Percentiles rank a stretch among this genome's conserved stretches.
Evolutionary conservation across 345 rosid genomes (phyloP).

Genomic region (Brassica incana): DNA sequence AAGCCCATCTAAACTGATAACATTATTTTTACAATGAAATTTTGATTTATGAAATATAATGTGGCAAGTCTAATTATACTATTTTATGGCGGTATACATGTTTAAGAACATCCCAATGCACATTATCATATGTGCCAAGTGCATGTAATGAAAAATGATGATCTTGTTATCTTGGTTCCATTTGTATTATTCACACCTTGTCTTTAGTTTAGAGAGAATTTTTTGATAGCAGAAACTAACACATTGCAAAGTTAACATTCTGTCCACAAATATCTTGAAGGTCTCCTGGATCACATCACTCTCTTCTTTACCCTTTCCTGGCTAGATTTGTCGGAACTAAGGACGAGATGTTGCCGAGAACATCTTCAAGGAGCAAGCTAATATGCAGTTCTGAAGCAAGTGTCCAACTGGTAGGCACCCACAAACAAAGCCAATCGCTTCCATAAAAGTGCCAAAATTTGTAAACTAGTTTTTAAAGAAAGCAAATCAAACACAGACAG

Average conservation of each 20-base stretch:
- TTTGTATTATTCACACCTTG: background rate
- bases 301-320: background rate
- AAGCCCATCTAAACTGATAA: too few relatives aligned
- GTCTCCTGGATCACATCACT: background rate
- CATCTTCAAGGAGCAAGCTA: background rate
- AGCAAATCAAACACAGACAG: too few relatives aligned
- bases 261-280: background rate
- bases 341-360: too few relatives aligned
- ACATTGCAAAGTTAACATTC: background rate
- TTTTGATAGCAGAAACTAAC: background rate
- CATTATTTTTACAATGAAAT: too few relatives aligned
- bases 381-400: background rate
- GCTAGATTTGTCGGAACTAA: too few relatives aligned
- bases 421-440: background rate
- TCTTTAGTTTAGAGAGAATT: background rate
- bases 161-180: background rate
- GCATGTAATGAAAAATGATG: background rate
- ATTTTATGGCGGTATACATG: too few relatives aligned
- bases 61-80: too few relatives aligned
- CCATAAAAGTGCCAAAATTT: background rate
- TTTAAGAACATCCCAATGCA: background rate
- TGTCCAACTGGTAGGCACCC: background rate
- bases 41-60: too few relatives aligned
- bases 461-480: too few relatives aligned
- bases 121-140: background rate